phyloP scores from a whole-genome alignment of 164 flowering plant species.

The Macadamia integrifolia region DNA sequence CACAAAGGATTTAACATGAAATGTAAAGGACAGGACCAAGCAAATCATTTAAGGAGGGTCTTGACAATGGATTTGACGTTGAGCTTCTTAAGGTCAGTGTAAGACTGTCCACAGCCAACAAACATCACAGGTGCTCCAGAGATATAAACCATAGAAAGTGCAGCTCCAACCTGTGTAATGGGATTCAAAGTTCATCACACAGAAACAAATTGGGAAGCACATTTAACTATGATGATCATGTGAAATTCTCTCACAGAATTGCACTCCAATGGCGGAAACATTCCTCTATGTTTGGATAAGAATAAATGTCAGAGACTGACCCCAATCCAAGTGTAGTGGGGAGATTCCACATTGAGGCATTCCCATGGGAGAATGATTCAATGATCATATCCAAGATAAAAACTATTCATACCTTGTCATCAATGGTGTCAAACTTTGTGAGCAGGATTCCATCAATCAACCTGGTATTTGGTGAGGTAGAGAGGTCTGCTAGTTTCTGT shows the following conservation, averaged over 20 bases:
- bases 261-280: no score
- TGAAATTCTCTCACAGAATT: no score
- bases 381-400: no score
- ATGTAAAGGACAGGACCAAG: neutral
- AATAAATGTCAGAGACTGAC: no score
- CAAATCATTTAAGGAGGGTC: conserved; percentile 68
- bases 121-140: conserved; percentile 92
- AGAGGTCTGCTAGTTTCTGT: conserved; percentile 71
- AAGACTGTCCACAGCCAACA: conserved; percentile 96
- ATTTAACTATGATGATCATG: neutral
- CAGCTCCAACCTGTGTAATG: conserved; percentile 61
- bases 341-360: no score
- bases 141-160: conserved; percentile 75
- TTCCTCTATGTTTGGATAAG: no score
- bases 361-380: no score
- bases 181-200: neutral
- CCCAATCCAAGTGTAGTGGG: no score
- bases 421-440: conserved; percentile 75
- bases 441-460: conserved; percentile 75
- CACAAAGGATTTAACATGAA: neutral
- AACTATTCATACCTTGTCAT: conserved; percentile 53
- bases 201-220: neutral
- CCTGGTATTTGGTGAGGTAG: conserved; percentile 47
- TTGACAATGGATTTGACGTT: conserved; percentile 86
- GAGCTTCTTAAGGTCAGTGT: conserved; percentile 87